These are phyloP conservation scores for Pisolithus albus DNA, from an alignment of 768 basidiomycete genomes.

Conservation along the genomic window DNA sequence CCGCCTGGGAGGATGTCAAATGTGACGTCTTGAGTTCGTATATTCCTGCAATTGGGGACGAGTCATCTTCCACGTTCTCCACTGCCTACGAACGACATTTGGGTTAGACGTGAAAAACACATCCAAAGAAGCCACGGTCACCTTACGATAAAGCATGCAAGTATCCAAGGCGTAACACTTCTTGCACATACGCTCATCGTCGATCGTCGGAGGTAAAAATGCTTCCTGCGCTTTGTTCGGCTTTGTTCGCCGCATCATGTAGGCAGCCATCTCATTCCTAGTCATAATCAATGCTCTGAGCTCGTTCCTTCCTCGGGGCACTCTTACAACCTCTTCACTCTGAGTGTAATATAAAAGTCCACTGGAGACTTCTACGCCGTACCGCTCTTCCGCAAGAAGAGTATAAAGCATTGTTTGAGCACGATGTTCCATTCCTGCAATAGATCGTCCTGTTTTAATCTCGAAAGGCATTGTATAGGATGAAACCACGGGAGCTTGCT, in stretches of 20 bases:
- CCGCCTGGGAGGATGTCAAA: slow-evolving; percentile 40
- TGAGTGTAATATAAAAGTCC: slow-evolving; percentile 95
- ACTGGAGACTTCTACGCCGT: slow-evolving; percentile 69
- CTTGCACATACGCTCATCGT: slow-evolving; percentile 72
- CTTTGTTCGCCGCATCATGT: slow-evolving; percentile 51
- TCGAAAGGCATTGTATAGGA: slow-evolving; percentile 66
- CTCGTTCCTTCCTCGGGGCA: slow-evolving; percentile 77
- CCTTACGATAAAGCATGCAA: slow-evolving; percentile 94
- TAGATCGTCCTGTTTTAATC: slow-evolving; percentile 87
- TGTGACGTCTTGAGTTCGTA: slow-evolving; percentile 79
- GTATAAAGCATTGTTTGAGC: slow-evolving; percentile 99
- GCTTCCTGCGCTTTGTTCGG: slow-evolving; percentile 31
- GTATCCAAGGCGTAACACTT: slow-evolving; percentile 77
- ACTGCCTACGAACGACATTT: slow-evolving; percentile 44
- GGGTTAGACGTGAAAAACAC: neutral
- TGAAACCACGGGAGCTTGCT: slow-evolving; percentile 15
- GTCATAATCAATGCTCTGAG: slow-evolving; percentile 73
- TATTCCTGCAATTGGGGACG: slow-evolving; percentile 54
- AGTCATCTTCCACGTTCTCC: slow-evolving; percentile 50
- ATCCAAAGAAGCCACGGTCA: slow-evolving; percentile 15
- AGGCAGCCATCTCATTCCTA: slow-evolving; percentile 80
- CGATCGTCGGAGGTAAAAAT: slow-evolving; percentile 84
- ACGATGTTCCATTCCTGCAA: slow-evolving; percentile 82
- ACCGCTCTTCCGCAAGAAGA: slow-evolving; percentile 84
- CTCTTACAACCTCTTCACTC: slow-evolving; percentile 77